Evolutionary conservation across 768 basidiomycete genomes (phyloP).

Genomic region (Flagelloscypha sp.): DNA sequence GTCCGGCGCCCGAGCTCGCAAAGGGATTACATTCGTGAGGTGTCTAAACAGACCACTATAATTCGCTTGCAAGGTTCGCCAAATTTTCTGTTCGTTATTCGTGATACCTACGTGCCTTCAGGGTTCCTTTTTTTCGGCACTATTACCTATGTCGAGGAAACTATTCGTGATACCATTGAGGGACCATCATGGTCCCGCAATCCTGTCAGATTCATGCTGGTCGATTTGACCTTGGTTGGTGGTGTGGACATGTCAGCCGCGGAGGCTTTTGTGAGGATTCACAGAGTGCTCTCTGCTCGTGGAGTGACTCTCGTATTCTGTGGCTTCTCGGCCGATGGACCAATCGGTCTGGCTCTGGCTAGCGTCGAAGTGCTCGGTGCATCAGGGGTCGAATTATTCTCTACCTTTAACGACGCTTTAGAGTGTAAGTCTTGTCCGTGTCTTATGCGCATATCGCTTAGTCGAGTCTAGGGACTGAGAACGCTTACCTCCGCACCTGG

Average conservation of each 20-base stretch:
- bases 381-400: slow-evolving; percentile 73
- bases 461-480: slow-evolving; percentile 72
- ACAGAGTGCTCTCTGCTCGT: slow-evolving; percentile 67
- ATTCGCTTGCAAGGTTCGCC: slow-evolving; percentile 71
- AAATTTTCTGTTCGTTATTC: background rate
- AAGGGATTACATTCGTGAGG: slow-evolving; percentile 83
- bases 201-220: slow-evolving; percentile 83
- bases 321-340: slow-evolving; percentile 57
- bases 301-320: slow-evolving; percentile 85
- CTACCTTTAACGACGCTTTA: slow-evolving; percentile 80
- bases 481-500: slow-evolving; percentile 81
- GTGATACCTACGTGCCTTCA: slow-evolving; percentile 14
- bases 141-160: slow-evolving; percentile 81
- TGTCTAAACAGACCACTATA: slow-evolving; percentile 85
- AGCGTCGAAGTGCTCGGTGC: slow-evolving; percentile 77
- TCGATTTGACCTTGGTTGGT: slow-evolving; percentile 78
- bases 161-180: slow-evolving; percentile 69
- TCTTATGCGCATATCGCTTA: background rate
- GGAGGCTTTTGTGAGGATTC: slow-evolving; percentile 89
- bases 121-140: slow-evolving; percentile 93
- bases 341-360: slow-evolving; percentile 63
- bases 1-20: slow-evolving; percentile 86
- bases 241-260: slow-evolving; percentile 94
- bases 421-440: slow-evolving; percentile 56
- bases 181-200: slow-evolving; percentile 60